Base-by-base conservation (phyloP, 2,329 filamentous ascomycete genomes). In the Stenocarpella maydis region DNA sequence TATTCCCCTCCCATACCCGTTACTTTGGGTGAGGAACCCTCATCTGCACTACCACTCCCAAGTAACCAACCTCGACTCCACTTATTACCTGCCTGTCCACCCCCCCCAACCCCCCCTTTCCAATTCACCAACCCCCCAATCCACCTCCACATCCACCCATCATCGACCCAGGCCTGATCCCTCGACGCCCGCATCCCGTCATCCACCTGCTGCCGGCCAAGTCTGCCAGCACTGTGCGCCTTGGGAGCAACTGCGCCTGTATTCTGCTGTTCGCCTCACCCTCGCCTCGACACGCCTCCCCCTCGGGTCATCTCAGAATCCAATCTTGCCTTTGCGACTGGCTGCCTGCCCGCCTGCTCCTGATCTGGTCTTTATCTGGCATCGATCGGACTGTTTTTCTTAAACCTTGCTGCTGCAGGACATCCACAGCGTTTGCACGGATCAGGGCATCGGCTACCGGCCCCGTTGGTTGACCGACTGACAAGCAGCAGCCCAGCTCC, bases 281-380 rank as follows among this genome's bases (percentile, higher is more conserved):
- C 63, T 41, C 49, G 37, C 58, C 58, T 61, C 39, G 52, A 34
- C 39, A 49, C 26, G 41, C 52, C 64, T 37, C 39, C 28, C 55
- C 39, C 64, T 47, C 52, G 41, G 28, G 49, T 55, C 41, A 47
- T n/a, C 52, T 66, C 52, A 58, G 64, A 67, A 67, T 55, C 52
- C 64, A 67, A 67, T 58, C 64, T 67, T 67, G 64, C 64, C 53
- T 58, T 58, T 49, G 64, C 64, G 28, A n/a, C 41, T 67, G 64
- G 41, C 58, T 58, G 64, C 28, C 41, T 67, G 64, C 58, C 58
- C 49, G 64, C 53, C 52, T 58, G 53, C 64, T 67, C 52, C 41
- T 54, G 64, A 58, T 49, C 52, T 67, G 34, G 50, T 55, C 39
- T 54, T 34, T 34, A 49, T 58, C 52, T 67, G 52, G 43, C 64